These are phyloP conservation scores for Symbiotaphrina buchneri DNA, from an alignment of 495 filamentous ascomycete genomes.

Conservation along the genomic window DNA sequence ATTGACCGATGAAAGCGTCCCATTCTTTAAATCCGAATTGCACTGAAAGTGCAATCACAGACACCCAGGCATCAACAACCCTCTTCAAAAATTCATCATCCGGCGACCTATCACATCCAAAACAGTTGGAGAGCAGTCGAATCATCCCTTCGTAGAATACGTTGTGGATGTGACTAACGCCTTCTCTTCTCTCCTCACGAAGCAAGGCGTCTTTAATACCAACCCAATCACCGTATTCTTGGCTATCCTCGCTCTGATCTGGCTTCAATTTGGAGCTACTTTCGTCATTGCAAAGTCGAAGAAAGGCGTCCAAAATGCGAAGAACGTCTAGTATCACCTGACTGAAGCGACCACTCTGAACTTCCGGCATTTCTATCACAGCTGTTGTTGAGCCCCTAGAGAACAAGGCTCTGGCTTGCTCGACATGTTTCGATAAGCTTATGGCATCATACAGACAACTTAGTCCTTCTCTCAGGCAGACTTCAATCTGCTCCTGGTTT, in stretches of 20 bases:
- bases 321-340: slow-evolving; percentile 19
- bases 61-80: slow-evolving; percentile 15
- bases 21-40: slow-evolving; percentile 17
- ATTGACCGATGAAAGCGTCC: slow-evolving; percentile 32
- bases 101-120: slow-evolving; percentile 35
- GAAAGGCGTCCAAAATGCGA: slow-evolving; percentile 14
- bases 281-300: slow-evolving; percentile 3
- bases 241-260: slow-evolving; percentile 34
- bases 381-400: slow-evolving; percentile 9
- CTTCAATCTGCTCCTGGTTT: slow-evolving; percentile 41
- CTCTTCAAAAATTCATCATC: slow-evolving; percentile 32
- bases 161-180: slow-evolving; percentile 15
- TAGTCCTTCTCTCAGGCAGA: slow-evolving; percentile 28
- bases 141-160: slow-evolving; percentile 26
- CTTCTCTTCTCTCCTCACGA: slow-evolving; percentile 10
- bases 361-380: slow-evolving; percentile 18
- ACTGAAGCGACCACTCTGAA: slow-evolving; percentile 13
- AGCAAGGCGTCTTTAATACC: slow-evolving; percentile 28
- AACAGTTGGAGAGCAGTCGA: slow-evolving; percentile 41
- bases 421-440: slow-evolving; percentile 13
- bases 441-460: slow-evolving; percentile 25
- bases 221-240: slow-evolving; percentile 50
- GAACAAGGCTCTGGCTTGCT: slow-evolving; percentile 12
- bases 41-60: slow-evolving; percentile 12
- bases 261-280: slow-evolving; percentile 4